A percentile compares a stretch with the other conserved stretches of the same genome.
Conservation (phyloP, 2,329 filamentous ascomycete genomes). For the Ilyonectria robusta region DNA sequence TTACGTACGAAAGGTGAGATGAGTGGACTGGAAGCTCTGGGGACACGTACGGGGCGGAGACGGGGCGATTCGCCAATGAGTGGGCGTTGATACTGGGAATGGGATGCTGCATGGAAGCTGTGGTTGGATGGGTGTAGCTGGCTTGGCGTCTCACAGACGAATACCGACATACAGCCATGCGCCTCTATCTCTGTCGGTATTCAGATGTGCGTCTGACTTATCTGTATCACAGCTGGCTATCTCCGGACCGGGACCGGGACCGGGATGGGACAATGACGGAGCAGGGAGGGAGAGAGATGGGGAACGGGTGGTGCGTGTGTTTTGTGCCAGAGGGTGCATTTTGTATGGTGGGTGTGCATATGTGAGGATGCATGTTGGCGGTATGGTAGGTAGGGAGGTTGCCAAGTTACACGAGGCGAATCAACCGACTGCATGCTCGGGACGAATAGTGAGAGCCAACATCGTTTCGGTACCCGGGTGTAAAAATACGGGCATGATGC, state of each 20-base stretch:
- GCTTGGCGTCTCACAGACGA: conserved; percentile 13
- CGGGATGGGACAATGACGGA: conserved; percentile 12
- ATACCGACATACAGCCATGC: conserved; percentile 25
- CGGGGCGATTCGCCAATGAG: conserved; percentile 24
- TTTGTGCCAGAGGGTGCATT: background rate
- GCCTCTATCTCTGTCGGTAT: conserved; percentile 16
- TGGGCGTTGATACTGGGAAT: background rate
- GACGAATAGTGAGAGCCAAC: background rate
- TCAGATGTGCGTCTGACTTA: background rate
- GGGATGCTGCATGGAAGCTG: conserved; percentile 7
- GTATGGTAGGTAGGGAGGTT: background rate
- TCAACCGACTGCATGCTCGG: background rate
- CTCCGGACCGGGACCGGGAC: conserved; percentile 30
- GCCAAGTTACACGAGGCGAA: conserved; percentile 9
- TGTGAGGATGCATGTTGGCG: background rate
- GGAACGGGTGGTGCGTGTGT: conserved; percentile 25
- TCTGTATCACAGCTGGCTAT: conserved; percentile 17
- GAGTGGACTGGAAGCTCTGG: conserved; percentile 9
- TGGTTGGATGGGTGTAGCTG: conserved; percentile 18
- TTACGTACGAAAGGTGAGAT: conserved; percentile 23
- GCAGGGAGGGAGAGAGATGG: background rate
- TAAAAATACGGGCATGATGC: background rate
- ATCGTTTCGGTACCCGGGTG: background rate
- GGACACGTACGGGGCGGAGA: background rate
- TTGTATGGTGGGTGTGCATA: background rate